Evolutionary conservation across 768 basidiomycete genomes (phyloP), one percentile per base, ranked within the genome.

Genomic region (Lenzites betulinus): DNA sequence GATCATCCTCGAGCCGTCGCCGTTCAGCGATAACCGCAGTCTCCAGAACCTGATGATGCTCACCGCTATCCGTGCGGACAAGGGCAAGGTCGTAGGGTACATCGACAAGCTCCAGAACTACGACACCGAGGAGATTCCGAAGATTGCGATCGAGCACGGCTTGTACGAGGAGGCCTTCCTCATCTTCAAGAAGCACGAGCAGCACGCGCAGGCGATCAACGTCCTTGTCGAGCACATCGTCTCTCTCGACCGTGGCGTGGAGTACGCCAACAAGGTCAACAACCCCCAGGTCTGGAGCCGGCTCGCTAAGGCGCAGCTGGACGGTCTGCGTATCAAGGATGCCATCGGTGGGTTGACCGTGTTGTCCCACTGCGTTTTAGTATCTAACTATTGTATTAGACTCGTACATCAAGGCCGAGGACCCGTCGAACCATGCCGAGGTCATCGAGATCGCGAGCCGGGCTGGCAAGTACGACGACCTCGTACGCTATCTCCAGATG

Each of bases 151-250:
- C 25, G 95, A 98, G 60, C 92, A 98, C 70, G 91, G 93, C 26
- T 78, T 99, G 57, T 93, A 90, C 72, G 97, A 99, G 70, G 97
- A 99, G 73, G 95, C 97, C 5, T 82, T 98, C 73, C 92, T 92
- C 16, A 95, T 99, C 70, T 98, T 94, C 83, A 94, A 92, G 83
- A 99, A 99, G 78, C 88, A 98, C 72, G 89, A 95, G 55, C 89
- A 97, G 70, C 93, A 97, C 75, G 93, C 87, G 1, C 87, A 93
- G 77, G 97, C 97, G 15, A 98, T 98, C 78, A 97, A 92, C 67
- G 95, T 98, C 38, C 83, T 99, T 26, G 97, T 99, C 42, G 97
- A 99, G 73, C 96, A 98, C 72, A 93, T 99, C 64, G 96, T 98
- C 48, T 95, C 93, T 26, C 89, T 99, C 64, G 97, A 99, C 70